These are phyloP conservation scores for Penicillium arizonense DNA, from an alignment of 495 filamentous ascomycete species.

Conservation along the genomic window DNA sequence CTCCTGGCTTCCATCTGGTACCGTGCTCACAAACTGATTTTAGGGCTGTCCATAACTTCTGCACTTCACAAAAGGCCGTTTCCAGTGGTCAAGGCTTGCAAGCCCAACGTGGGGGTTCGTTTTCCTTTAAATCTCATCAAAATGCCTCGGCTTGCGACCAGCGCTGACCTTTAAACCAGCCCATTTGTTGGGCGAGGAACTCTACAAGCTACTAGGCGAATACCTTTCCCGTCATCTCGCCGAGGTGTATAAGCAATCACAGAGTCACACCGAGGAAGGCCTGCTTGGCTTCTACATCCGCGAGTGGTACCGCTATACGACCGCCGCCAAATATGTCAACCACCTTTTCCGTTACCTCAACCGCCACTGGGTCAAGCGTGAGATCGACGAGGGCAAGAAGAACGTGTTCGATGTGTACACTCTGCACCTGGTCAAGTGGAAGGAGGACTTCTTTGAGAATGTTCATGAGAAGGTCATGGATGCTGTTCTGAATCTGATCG, in stretches of 20 bases:
- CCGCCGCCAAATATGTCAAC: conserved; percentile 93
- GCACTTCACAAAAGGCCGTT: conserved; percentile 94
- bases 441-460: conserved; percentile 78
- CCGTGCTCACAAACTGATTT: conserved; percentile 20
- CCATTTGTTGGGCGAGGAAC: conserved; percentile 91
- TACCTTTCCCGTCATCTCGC: conserved; percentile 78
- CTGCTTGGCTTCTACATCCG: conserved; percentile 92
- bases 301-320: conserved; percentile 95
- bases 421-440: conserved; percentile 92
- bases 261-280: conserved; percentile 81
- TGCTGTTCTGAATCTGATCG: conserved; percentile 89
- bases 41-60: conserved; percentile 97
- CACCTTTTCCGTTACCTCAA: conserved; percentile 97
- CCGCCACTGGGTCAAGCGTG: conserved; percentile 97
- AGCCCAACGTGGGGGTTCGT: conserved; percentile 77
- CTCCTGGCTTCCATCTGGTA: conserved; percentile 1
- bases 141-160: background rate
- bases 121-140: background rate
- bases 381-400: conserved; percentile 99
- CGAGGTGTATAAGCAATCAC: conserved; percentile 63
- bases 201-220: conserved; percentile 84
- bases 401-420: conserved; percentile 98
- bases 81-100: conserved; percentile 48
- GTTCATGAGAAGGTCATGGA: conserved; percentile 90
- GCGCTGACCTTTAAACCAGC: conserved; percentile 45